Conservation (phyloP, 768 basidiomycete species). For the Thelephora aurantiotincta region DNA sequence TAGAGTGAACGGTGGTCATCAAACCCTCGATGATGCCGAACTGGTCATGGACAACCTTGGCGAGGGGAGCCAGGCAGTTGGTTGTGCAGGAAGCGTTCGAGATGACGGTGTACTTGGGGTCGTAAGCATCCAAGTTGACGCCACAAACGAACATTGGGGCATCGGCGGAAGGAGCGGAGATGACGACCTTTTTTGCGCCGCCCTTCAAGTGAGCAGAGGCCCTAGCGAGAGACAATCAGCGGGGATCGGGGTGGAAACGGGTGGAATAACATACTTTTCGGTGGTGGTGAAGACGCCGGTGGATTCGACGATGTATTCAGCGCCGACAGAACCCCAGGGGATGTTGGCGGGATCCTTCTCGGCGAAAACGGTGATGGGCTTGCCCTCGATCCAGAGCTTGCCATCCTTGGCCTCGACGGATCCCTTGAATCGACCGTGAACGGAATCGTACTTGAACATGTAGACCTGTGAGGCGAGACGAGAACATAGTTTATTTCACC, state of each 20-base stretch:
- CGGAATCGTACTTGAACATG: slow-evolving; percentile 97
- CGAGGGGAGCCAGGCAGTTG: slow-evolving; percentile 98
- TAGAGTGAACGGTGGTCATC: slow-evolving; percentile 98
- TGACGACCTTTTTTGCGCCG: slow-evolving; percentile 99
- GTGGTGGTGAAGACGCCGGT: slow-evolving; percentile 97
- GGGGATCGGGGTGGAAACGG: slow-evolving; percentile 2
- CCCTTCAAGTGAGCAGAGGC: slow-evolving; percentile 91
- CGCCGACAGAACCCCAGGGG: slow-evolving; percentile 67
- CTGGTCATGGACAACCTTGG: slow-evolving; percentile 96
- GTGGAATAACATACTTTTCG: slow-evolving; percentile 47
- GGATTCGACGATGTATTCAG: slow-evolving; percentile 92
- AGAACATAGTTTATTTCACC: background rate
- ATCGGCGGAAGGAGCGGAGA: slow-evolving; percentile 96
- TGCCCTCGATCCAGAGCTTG: slow-evolving; percentile 79
- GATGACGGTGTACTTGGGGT: slow-evolving; percentile 82
- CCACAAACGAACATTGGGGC: slow-evolving; percentile 91
- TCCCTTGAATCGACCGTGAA: slow-evolving; percentile 88
- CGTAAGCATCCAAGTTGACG: slow-evolving; percentile 91
- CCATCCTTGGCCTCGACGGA: slow-evolving; percentile 69
- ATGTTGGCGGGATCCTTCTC: slow-evolving; percentile 85
- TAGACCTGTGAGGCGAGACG: slow-evolving; percentile 46
- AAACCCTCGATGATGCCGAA: slow-evolving; percentile 93
- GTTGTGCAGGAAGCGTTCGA: slow-evolving; percentile 99
- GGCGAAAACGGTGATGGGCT: slow-evolving; percentile 60
- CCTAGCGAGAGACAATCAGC: slow-evolving; percentile 22